Evolutionary conservation across 306 rosid species (phyloP).

Genomic region (Cotoneaster glaucophyllus): DNA sequence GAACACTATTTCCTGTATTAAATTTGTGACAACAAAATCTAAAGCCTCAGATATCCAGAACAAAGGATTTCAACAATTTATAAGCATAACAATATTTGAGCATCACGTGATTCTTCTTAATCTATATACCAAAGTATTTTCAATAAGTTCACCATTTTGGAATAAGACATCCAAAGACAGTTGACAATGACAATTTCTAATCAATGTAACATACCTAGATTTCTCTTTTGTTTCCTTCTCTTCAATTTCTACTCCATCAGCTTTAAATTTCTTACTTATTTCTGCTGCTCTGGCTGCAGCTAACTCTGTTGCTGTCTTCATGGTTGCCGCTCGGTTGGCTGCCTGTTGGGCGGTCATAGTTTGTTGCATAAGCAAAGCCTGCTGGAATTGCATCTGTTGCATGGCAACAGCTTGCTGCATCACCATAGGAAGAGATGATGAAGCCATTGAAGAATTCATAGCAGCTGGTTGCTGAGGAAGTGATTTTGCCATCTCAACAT

Average conservation of each 20-base stretch:
- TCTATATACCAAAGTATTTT: background rate
- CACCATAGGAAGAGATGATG: conserved; percentile 91
- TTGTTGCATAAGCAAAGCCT: conserved; percentile 94
- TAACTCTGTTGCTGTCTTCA: conserved; percentile 94
- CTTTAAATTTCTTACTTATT: conserved; percentile 84
- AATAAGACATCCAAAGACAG: background rate
- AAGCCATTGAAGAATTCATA: conserved; percentile 50
- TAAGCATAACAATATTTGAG: background rate
- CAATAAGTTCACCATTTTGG: background rate
- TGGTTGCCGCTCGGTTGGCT: conserved; percentile 86
- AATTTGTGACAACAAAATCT: background rate
- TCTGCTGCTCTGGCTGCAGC: conserved; percentile 99
- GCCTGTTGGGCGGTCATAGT: conserved; percentile 93
- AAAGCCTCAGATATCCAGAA: background rate
- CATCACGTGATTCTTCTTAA: background rate
- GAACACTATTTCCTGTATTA: background rate
- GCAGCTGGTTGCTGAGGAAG: conserved; percentile 65
- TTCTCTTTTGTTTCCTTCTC: conserved; percentile 45
- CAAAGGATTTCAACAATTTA: background rate
- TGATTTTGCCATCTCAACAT: conserved; percentile 98
- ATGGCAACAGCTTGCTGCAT: conserved; percentile 99
- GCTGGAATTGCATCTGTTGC: conserved; percentile 99
- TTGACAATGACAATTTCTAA: background rate
- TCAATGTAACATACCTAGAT: conserved; percentile 55
- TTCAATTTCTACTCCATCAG: conserved; percentile 50